Conservation (phyloP, 495 filamentous ascomycete species). For the Aspergillus coremiiformis region DNA sequence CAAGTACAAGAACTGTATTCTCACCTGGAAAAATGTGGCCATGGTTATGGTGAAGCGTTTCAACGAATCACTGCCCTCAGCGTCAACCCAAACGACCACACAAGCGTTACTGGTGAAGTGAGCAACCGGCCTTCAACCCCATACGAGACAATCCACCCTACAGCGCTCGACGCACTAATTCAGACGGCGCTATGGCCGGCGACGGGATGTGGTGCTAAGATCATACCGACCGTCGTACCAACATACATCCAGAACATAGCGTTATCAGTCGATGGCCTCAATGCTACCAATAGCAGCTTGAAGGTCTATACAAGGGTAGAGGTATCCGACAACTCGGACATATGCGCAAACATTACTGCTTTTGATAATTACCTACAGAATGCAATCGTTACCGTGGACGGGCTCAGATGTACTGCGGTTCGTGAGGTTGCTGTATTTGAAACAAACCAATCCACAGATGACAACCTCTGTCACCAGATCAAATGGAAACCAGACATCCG, state of each 20-base stretch:
- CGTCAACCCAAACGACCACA: neutral
- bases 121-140: neutral
- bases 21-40: neutral
- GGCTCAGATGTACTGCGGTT: neutral
- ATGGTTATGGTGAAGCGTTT: neutral
- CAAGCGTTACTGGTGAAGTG: neutral
- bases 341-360: neutral
- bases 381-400: neutral
- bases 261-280: conserved; percentile 1
- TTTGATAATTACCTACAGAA: neutral
- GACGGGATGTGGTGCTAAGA: neutral
- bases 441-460: neutral
- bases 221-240: conserved; percentile 3
- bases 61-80: neutral
- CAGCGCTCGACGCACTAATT: conserved; percentile 21
- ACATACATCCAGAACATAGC: conserved; percentile 1
- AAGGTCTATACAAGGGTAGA: neutral
- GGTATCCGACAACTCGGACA: neutral
- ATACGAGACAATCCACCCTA: conserved; percentile 22
- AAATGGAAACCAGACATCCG: conserved; percentile 3
- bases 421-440: neutral
- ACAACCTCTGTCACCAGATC: neutral
- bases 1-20: neutral
- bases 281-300: neutral
- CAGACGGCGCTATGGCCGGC: conserved; percentile 10